Evolutionary conservation across 2,329 filamentous ascomycete genomes (phyloP).

Genomic region (Aspergillus clavatus): DNA sequence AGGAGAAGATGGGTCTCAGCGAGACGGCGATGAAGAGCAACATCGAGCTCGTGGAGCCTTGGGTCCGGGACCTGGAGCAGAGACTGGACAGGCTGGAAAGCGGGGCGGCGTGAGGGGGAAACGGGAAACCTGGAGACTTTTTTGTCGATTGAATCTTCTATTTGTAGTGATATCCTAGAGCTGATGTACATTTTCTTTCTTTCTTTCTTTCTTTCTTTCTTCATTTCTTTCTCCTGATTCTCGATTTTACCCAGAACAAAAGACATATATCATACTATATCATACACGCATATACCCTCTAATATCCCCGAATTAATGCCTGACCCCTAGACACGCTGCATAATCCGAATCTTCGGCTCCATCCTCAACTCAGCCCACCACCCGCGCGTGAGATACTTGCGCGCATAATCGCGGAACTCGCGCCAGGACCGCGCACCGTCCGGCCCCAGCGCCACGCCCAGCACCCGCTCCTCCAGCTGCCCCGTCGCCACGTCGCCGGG

Average conservation of each 20-base stretch:
- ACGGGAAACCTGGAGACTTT: too few relatives aligned
- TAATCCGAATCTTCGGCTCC: constrained; percentile 50
- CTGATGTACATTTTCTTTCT: constrained; percentile 4
- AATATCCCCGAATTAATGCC: constrained; percentile 6
- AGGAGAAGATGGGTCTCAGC: constrained; percentile 66
- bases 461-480: constrained; percentile 30
- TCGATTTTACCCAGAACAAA: constrained; percentile 1
- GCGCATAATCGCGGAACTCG: constrained; percentile 18
- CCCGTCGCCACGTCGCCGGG: constrained; percentile 34
- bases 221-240: too few relatives aligned
- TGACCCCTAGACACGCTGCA: constrained; percentile 34
- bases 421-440: constrained; percentile 26
- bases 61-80: constrained; percentile 81
- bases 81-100: constrained; percentile 61
- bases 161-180: neutral
- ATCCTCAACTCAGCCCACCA: constrained; percentile 54
- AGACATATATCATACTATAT: neutral
- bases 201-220: too few relatives aligned
- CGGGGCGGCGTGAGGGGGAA: constrained; percentile 6
- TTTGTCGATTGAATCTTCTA: too few relatives aligned
- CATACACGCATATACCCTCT: too few relatives aligned
- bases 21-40: constrained; percentile 70
- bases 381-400: constrained; percentile 39
- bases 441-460: constrained; percentile 34
- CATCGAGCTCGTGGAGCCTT: constrained; percentile 76